Evolutionary conservation across 768 basidiomycete species (phyloP), one percentile per base, ranked within the genome.

Genomic region (Gyrodon lividus): DNA sequence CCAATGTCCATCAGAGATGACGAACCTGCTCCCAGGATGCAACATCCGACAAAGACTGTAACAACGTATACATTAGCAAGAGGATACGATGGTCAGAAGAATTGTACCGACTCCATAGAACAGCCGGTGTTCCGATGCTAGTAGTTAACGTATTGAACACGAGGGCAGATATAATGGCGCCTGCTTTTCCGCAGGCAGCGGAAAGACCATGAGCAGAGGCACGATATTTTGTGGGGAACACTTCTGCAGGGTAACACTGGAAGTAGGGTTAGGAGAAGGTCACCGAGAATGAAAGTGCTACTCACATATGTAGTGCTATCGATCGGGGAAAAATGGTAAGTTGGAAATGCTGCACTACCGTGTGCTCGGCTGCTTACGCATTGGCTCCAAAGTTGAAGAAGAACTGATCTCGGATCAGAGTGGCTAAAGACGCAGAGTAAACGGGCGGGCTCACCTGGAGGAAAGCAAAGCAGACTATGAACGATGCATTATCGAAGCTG

Each of bases 351-450:
- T 23, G 13, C 9, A 14, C 43, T 5, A 17, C 17, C 19, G 33
- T 5, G 13, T 47, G 5, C 8, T 34, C 12, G 14, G 31, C 2
- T 17, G 59, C 80, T 56, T 61, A 83, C 77, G 81, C 71, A 62
- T 88, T 89, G 3, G 86, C 84, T 17, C 88, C 87, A 59, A 88
- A 90, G 71, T 89, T 89, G 76, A 89, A 89, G 76, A 89, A 87
- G 73, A 87, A 87, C 74, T 83, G 54, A 0, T 41, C 17, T 9
- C 53, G 24, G 14, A 45, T 54, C 7, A 59, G 54, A n/a, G 17
- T 7, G 40, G 23, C 5, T 28, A 17, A 4, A 12, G 6, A 10
- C 14, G 17, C 19, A 14, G 30, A 3, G 0, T 48, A 12, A 28
- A 20, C 12, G 5, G n/a, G 24, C 37, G 26, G 8, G 51, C 60